Percentiles rank a stretch among this genome's conserved stretches.
Evolutionary conservation across 192 early-diverging fungal genomes (phyloP).

Genomic region (Thoreauomyces humboldtii): DNA sequence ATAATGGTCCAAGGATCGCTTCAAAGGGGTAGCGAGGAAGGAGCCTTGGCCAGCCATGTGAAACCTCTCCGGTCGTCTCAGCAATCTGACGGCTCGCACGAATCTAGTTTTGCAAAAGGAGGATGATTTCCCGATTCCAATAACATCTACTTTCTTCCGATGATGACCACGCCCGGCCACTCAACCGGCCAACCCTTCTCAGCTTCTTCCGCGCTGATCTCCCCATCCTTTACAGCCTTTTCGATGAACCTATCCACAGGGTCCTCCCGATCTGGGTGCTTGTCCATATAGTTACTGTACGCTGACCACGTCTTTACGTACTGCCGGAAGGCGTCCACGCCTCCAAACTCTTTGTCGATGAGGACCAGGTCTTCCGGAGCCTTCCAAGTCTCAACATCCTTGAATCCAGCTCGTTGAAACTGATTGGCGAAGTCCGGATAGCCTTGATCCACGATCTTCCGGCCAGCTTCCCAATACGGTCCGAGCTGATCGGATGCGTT

Average conservation of each 20-base stretch:
- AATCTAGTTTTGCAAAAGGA: too few relatives aligned
- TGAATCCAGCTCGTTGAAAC: background rate
- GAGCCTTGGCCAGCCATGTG: too few relatives aligned
- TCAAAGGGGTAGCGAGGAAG: too few relatives aligned
- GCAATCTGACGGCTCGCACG: too few relatives aligned
- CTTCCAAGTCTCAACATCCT: background rate
- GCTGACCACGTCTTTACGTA: conserved; percentile 61
- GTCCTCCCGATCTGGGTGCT: background rate
- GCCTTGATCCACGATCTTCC: conserved; percentile 36
- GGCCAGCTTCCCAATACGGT: conserved; percentile 45
- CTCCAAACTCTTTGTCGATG: conserved; percentile 40
- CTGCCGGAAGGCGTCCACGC: conserved; percentile 35
- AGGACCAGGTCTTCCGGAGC: background rate
- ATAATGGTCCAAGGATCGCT: too few relatives aligned
- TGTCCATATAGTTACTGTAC: conserved; percentile 51
- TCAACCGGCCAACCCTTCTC: background rate
- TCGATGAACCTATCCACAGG: conserved; percentile 7
- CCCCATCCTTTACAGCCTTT: background rate
- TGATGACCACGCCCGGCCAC: conserved; percentile 1
- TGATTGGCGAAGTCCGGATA: background rate
- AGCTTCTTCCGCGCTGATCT: too few relatives aligned
- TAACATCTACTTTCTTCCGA: background rate
- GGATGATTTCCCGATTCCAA: too few relatives aligned
- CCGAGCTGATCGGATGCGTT: background rate
- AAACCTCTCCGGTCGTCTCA: too few relatives aligned